Evolutionary conservation across 2,329 filamentous ascomycete species (phyloP).

Genomic region (Xenoacremonium recifei): DNA sequence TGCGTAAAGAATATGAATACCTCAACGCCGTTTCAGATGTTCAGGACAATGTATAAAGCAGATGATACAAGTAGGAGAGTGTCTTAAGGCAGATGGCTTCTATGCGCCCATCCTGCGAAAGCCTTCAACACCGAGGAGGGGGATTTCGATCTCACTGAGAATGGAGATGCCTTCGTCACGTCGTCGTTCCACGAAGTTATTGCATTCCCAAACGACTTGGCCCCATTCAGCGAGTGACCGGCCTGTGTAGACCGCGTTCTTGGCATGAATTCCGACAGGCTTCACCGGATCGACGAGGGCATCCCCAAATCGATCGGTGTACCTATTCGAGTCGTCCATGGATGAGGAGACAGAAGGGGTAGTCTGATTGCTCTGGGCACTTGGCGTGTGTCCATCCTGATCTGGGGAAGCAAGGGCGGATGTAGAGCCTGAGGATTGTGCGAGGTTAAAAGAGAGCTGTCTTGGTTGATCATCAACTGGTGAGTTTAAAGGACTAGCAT

Average conservation of each 20-base stretch:
- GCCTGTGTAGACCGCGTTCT: slow-evolving; percentile 62
- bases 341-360: slow-evolving; percentile 9
- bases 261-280: slow-evolving; percentile 44
- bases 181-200: slow-evolving; percentile 76
- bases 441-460: slow-evolving; percentile 17
- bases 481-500: slow-evolving; percentile 41
- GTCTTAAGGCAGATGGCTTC: no score
- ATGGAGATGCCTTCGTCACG: slow-evolving; percentile 69
- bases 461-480: slow-evolving; percentile 28
- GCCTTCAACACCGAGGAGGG: slow-evolving; percentile 39
- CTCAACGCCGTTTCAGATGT: no score
- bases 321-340: slow-evolving; percentile 22
- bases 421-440: slow-evolving; percentile 11
- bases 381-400: slow-evolving; percentile 12
- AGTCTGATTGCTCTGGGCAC: slow-evolving; percentile 5
- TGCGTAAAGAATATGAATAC: no score
- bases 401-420: slow-evolving; percentile 21
- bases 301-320: slow-evolving; percentile 15
- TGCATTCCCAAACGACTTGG: slow-evolving; percentile 72
- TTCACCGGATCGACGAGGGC: slow-evolving; percentile 42
- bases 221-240: slow-evolving; percentile 77
- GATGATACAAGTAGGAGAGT: no score
- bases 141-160: slow-evolving; percentile 64
- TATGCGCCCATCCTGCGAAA: slow-evolving; percentile 37
- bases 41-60: no score